Percentiles rank a stretch among this genome's conserved stretches.
Conservation (phyloP, 345 rosid species). For the Camelina hispida region DNA sequence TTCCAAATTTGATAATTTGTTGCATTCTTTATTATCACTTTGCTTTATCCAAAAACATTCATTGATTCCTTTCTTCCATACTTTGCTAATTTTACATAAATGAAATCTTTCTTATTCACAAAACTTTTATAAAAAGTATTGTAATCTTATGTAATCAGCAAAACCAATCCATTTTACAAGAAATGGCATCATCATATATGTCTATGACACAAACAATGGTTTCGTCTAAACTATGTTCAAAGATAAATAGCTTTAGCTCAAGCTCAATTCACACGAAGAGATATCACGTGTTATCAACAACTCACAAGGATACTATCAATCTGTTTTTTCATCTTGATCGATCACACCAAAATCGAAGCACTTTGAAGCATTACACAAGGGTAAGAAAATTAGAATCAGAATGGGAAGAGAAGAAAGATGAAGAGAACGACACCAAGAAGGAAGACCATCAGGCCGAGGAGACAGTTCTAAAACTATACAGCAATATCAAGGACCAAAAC, state of each 20-base stretch:
- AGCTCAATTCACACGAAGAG: not conserved
- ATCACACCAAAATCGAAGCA: not conserved
- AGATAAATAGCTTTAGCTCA: constrained; percentile 8
- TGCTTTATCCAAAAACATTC: constrained; percentile 34
- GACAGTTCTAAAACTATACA: constrained; percentile 65
- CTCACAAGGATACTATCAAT: not conserved
- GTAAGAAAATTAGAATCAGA: constrained; percentile 20
- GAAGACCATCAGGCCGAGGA: constrained; percentile 48
- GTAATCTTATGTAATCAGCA: constrained; percentile 20
- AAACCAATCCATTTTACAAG: constrained; percentile 14
- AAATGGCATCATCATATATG: constrained; percentile 31
- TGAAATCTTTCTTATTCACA: not conserved
- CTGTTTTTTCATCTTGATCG: not conserved
- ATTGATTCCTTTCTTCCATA: constrained; percentile 40
- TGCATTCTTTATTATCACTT: not conserved
- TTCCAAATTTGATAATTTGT: too few species aligned
- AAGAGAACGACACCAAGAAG: constrained; percentile 6
- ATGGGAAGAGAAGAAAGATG: not conserved
- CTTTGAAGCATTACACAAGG: constrained; percentile 19
- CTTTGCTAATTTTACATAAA: not conserved
- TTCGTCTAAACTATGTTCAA: constrained; percentile 16
- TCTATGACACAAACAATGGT: constrained; percentile 1
- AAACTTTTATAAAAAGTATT: constrained; percentile 6
- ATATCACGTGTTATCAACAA: not conserved
- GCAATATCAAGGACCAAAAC: constrained; percentile 52